Conservation (phyloP, 23 red algal species). For the Cyanidiococcus yangmingshanensis region DNA sequence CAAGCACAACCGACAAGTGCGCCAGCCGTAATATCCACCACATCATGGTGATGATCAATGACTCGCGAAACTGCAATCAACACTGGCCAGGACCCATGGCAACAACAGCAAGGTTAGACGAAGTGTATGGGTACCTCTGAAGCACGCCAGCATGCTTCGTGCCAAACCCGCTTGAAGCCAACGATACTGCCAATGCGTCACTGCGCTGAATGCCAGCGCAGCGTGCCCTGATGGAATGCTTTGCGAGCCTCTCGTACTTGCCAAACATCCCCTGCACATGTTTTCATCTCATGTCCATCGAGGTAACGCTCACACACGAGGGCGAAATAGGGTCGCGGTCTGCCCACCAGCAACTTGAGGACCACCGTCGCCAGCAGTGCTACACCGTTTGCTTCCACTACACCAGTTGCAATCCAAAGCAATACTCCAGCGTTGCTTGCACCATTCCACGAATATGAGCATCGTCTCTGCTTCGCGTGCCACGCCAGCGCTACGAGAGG, state of each 20-base stretch:
- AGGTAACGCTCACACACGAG: slow-evolving; percentile 55
- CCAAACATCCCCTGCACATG: slow-evolving; percentile 35
- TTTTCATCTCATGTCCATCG: not conserved
- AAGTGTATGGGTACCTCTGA: too few relatives aligned
- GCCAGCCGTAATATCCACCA: not conserved
- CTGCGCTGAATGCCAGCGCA: slow-evolving; percentile 39
- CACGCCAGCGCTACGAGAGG: not conserved
- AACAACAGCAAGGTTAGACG: not conserved
- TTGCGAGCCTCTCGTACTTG: slow-evolving; percentile 58
- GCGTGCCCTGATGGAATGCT: slow-evolving; percentile 75
- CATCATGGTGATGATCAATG: slow-evolving; percentile 3
- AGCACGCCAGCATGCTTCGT: too few relatives aligned
- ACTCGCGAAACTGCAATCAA: not conserved
- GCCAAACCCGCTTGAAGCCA: too few relatives aligned
- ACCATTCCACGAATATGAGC: not conserved
- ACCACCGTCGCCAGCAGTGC: slow-evolving; percentile 51
- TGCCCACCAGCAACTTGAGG: slow-evolving; percentile 41
- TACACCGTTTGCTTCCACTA: slow-evolving; percentile 39
- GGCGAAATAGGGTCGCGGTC: slow-evolving; percentile 73
- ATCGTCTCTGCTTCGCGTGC: not conserved
- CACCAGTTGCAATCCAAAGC: not conserved
- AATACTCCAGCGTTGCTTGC: not conserved
- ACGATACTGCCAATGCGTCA: slow-evolving; percentile 26
- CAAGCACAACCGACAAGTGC: not conserved
- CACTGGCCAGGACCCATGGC: not conserved